Evolutionary conservation across 1,139 yeast species (phyloP), one percentile per base, ranked within the genome.

Genomic region (Blastobotrys aristatus): DNA sequence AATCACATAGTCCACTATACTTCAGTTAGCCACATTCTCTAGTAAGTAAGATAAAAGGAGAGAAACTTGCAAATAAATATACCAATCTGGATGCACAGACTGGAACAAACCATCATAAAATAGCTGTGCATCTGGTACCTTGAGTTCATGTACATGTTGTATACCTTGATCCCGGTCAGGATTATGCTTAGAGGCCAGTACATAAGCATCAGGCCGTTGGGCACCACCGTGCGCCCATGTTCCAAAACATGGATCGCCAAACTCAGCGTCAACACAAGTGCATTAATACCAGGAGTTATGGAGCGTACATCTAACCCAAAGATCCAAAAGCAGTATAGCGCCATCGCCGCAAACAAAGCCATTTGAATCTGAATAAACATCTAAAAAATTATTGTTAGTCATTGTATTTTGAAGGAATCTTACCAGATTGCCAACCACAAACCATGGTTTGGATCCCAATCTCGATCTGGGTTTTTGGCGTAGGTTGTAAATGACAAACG

Each of bases 111-210:
- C 45, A 29, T 43, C 22, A 29, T 20, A 43, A 38, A 48, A 30
- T 16, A 36, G 20, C 32, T 10, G 26, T 31, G 35, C 29, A 40
- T 10, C 22, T 35, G 14, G 26, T 38, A 46, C n/a, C 14, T 26
- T 17, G 46, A 46, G 11, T 49, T 49, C 5, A 43, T 42, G 7
- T 47, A 48, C 38, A 57, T 37, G 34, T 56, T 56, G 75, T 40
- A 78, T 65, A 24, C 75, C 61, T 75, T 76, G 50, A 80, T 68
- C 10, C 72, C 49, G 14, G 71, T 69, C 33, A 72, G 62, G 2
- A 76, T 47, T 0, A 76, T 56, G 44, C 77, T 74, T 50, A 80
- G 70, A 42, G 85, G 70, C 95, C 95, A 88, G 64, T 79, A 89
- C 53, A 82, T 72, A 44, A 89, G 71, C 36, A 87, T 66, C 1